A percentile compares a stretch with the other conserved stretches of the same genome.
Evolutionary conservation across 257 asterid species (phyloP).

Genomic region (Paraleonurus japonicus): DNA sequence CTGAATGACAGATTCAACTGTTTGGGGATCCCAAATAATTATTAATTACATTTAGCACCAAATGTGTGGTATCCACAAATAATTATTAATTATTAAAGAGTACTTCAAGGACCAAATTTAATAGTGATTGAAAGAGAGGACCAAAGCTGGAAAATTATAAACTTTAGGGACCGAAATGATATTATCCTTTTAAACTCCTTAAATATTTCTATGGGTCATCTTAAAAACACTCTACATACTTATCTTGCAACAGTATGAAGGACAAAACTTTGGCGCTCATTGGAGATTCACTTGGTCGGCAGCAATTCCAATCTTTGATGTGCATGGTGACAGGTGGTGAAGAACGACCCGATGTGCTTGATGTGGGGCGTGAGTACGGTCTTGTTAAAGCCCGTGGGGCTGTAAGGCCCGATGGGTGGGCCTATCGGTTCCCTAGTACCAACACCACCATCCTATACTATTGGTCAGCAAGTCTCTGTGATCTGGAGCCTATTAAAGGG

Average conservation of each 20-base stretch:
- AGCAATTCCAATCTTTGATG: conserved; percentile 95
- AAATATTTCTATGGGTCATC: background rate
- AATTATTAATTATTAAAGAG: background rate
- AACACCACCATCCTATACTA: conserved; percentile 87
- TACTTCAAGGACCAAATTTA: background rate
- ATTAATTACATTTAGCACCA: background rate
- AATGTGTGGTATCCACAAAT: too few relatives aligned
- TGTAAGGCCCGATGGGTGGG: conserved; percentile 93
- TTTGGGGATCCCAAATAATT: too few relatives aligned
- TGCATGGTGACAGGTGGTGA: conserved; percentile 89
- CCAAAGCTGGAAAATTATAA: background rate
- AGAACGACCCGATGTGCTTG: conserved; percentile 68
- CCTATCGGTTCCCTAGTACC: conserved; percentile 69
- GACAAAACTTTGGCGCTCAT: conserved; percentile 82
- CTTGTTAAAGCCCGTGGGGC: conserved; percentile 87
- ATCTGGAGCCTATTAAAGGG: conserved; percentile 57
- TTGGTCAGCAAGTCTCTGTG: conserved; percentile 95
- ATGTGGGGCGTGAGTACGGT: conserved; percentile 77
- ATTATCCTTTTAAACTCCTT: background rate
- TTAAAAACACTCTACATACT: background rate
- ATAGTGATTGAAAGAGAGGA: background rate
- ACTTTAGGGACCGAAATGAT: background rate
- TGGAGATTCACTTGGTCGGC: conserved; percentile 94
- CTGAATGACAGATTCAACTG: background rate
- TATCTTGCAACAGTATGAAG: conserved; percentile 59